Evolutionary conservation across 129 eudicot species (phyloP).

Genomic region (Rutidosis leptorrhynchoides): DNA sequence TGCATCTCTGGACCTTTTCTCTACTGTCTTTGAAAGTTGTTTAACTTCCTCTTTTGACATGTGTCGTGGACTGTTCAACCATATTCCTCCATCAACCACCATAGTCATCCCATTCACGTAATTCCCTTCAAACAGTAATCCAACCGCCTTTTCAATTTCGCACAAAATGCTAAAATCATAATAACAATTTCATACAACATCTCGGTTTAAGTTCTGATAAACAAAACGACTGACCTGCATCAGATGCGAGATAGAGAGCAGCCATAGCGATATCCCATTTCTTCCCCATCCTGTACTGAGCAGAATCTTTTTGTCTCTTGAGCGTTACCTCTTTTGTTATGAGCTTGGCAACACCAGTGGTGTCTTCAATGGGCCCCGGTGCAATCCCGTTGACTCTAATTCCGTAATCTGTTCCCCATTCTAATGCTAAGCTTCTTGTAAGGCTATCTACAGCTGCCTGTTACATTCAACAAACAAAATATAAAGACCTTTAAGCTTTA

Average conservation of each 20-base stretch:
- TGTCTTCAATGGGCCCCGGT: constrained; percentile 49
- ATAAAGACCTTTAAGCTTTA: not conserved
- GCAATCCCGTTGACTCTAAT: constrained; percentile 59
- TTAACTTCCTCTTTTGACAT: constrained; percentile 44
- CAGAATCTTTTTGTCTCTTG: constrained; percentile 26
- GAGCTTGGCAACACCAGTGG: constrained; percentile 45
- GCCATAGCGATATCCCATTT: constrained; percentile 67
- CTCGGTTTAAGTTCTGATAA: not conserved
- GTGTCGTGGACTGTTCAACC: constrained; percentile 43
- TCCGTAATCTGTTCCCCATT: constrained; percentile 60
- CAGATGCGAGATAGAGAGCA: constrained; percentile 50
- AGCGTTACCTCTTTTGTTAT: constrained; percentile 29
- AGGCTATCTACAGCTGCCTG: constrained; percentile 62
- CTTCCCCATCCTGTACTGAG: constrained; percentile 48
- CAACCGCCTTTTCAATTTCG: not conserved
- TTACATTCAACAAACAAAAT: not conserved
- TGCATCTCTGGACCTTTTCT: constrained; percentile 43
- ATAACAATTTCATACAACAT: not conserved
- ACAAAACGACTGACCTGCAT: constrained; percentile 42
- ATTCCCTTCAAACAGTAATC: constrained; percentile 33
- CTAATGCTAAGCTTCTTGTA: constrained; percentile 54
- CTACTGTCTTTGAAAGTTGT: constrained; percentile 43
- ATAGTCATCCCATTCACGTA: constrained; percentile 45
- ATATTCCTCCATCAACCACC: constrained; percentile 48
- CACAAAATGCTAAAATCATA: not conserved